Conservation (phyloP, 176 grass and related monocot genomes). For the Oryza brachyantha region DNA sequence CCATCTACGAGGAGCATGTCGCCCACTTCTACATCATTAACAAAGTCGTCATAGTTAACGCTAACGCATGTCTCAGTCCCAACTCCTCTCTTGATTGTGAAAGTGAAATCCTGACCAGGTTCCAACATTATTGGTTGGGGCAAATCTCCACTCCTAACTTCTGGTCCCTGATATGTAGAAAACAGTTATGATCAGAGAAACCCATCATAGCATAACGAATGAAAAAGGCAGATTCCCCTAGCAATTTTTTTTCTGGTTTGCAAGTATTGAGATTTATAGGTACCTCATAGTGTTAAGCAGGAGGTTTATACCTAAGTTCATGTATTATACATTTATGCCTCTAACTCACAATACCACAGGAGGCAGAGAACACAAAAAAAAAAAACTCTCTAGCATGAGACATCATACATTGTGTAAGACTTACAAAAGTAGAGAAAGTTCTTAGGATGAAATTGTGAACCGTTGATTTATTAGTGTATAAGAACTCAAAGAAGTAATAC, state of each 20-base stretch:
- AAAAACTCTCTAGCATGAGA: neutral
- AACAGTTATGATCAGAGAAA: conserved; percentile 19
- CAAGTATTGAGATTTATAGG: neutral
- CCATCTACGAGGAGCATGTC: conserved; percentile 98
- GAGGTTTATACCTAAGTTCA: neutral
- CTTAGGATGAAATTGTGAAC: neutral
- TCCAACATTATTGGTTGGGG: conserved; percentile 69
- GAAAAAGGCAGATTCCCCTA: neutral
- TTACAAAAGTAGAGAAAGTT: neutral
- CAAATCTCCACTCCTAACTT: conserved; percentile 95
- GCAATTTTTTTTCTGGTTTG: neutral
- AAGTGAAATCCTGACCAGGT: conserved; percentile 75
- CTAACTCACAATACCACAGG: neutral
- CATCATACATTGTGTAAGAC: conserved; percentile 8
- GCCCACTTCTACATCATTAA: conserved; percentile 91
- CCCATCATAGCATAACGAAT: conserved; percentile 18
- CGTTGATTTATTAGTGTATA: conserved; percentile 19
- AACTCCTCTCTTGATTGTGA: conserved; percentile 85
- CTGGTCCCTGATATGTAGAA: conserved; percentile 75
- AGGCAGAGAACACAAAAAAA: neutral
- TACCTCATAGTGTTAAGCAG: neutral
- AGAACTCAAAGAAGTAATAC: conserved; percentile 23
- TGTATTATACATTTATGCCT: neutral
- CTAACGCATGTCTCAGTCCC: conserved; percentile 88
- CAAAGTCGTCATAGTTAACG: conserved; percentile 96